A percentile compares a stretch with the other conserved stretches of the same genome.
Conservation (phyloP, 108 stramenopile species). For the Cyclotella kingstonii region DNA sequence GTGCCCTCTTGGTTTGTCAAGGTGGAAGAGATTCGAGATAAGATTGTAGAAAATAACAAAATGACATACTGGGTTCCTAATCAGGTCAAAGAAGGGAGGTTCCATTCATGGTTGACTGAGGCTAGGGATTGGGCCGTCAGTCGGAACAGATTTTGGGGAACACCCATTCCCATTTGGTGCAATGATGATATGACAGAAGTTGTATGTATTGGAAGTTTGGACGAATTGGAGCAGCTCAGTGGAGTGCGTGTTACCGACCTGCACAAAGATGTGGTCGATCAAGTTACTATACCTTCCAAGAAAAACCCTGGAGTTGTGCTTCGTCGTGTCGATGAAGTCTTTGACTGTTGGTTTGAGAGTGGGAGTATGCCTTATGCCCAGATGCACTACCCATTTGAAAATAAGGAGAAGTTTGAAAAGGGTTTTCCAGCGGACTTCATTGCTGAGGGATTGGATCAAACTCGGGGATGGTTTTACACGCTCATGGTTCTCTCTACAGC, state of each 20-base stretch:
- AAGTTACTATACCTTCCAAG: constrained; percentile 94
- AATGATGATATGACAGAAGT: constrained; percentile 92
- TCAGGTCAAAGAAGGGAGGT: constrained; percentile 95
- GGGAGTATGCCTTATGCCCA: constrained; percentile 99
- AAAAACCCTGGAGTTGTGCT: constrained; percentile 86
- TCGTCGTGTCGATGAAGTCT: constrained; percentile 95
- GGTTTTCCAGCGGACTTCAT: constrained; percentile 99
- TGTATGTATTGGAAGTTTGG: constrained; percentile 93
- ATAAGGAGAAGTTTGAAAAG: constrained; percentile 93
- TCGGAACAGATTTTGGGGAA: constrained; percentile 99
- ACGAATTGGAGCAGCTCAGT: constrained; percentile 89
- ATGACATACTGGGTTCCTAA: constrained; percentile 97
- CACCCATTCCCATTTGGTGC: constrained; percentile 99
- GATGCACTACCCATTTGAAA: constrained; percentile 99
- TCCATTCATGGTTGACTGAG: constrained; percentile 98
- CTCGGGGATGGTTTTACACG: constrained; percentile 99
- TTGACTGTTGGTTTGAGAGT: constrained; percentile 99
- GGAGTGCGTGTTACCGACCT: constrained; percentile 87
- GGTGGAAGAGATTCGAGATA: constrained; percentile 95
- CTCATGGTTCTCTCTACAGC: constrained; percentile 99
- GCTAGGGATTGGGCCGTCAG: constrained; percentile 99
- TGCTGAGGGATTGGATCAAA: constrained; percentile 99
- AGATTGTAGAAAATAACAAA: constrained; percentile 93
- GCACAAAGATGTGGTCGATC: constrained; percentile 95
- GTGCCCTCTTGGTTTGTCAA: constrained; percentile 99